Base-by-base conservation (phyloP, 2,329 filamentous ascomycete genomes). In the Pseudogymnoascus sp. region DNA sequence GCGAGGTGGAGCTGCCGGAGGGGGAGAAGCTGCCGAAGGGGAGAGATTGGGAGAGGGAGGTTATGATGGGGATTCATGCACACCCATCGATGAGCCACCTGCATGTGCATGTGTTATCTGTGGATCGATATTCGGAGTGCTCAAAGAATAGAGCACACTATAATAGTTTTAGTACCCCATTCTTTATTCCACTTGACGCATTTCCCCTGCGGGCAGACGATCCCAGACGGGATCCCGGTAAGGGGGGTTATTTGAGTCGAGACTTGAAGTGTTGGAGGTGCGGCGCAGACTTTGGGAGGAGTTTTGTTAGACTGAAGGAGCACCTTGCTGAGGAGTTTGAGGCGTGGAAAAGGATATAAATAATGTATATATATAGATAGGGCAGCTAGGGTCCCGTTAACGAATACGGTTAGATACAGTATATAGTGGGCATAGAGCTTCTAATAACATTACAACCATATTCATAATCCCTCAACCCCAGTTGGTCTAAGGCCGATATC, bases 61-160 rank as follows among this genome's bases (percentile, higher is more conserved):
- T 97, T 56, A 81, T 82, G 57, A 81, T 85, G 18, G 94, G 94
- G 12, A 81, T 96, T 6, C 94, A 99, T 74, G 88, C 90, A 2
- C 83, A 86, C 65, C 94, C 94, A 2, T 92, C 87, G 60, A 97
- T 99, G 94, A 86, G 82, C 64, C 90, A 97, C 71, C 71, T 97
- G 59, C 94, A 99, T 73, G 79, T 97, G 3, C 94, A 99, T 72
- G 83, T 97, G 28, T 74, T 97, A 61, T 90, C 88, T 37, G 77
- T 83, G 15, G 94, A 99, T 71, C 86, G 89, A 78, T 79, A 83
- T 67, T 90, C 86, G 35, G 79, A 82, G 9, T 80, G 79, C 48
- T 65, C 96, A 72, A 89, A 86, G 74, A 85, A 92, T 70, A 80
- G 84, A 64, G 92, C 91, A 71, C 94, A 97, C 74, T 97, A 96